Base-by-base conservation (phyloP, 2,329 filamentous ascomycete genomes). In the Stachybotrys elegans region DNA sequence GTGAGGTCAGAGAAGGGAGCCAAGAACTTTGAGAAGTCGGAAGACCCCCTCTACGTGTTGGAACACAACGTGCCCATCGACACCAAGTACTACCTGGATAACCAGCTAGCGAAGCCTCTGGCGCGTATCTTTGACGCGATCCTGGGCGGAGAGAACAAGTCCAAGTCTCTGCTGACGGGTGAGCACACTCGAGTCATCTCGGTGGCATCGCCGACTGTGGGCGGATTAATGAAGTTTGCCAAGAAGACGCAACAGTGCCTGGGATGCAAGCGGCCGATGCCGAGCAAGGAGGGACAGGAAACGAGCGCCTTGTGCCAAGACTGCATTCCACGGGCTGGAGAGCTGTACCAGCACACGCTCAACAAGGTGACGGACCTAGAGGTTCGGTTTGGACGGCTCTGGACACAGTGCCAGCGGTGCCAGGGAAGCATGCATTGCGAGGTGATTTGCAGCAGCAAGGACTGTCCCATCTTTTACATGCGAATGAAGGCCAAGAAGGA, bases 401-500 rank as follows among this genome's bases (percentile, higher is more conserved):
- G 93, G 93, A 98, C 93, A 40, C 93, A 98, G 67, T 98, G 93
- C 63, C 93, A 98, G 71, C 78, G 93, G 34, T 98, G 93, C 65
- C 93, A 98, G 70, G 93, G 91, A 43, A 96, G 90, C 70, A 86
- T 98, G 78, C 93, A 98, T 69, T 93, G 89, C 64, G 93, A 98
- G 66, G 94, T 98, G 43, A 97, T 98, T 55, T 98, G 93, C 72
- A 91, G 86, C 50, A 92, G 86, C 63, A 87, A 90, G 64, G 93
- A 98, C 71, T 98, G 93, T 62, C 93, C 93, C 1, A 98, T 98
- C 59, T 98, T 98, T 67, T 98, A 98, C 66, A 98, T 98, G 93
- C 83, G 93, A 5, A 98, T 98, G 93, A 98, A 98, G 76, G 92
- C 92, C 23, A 95, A 96, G 78, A 98, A 98, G 74, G 93, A 98